Evolutionary conservation across 2,329 filamentous ascomycete genomes (phyloP), one percentile per base, ranked within the genome.

Genomic region (Pseudodiploospora longispora): DNA sequence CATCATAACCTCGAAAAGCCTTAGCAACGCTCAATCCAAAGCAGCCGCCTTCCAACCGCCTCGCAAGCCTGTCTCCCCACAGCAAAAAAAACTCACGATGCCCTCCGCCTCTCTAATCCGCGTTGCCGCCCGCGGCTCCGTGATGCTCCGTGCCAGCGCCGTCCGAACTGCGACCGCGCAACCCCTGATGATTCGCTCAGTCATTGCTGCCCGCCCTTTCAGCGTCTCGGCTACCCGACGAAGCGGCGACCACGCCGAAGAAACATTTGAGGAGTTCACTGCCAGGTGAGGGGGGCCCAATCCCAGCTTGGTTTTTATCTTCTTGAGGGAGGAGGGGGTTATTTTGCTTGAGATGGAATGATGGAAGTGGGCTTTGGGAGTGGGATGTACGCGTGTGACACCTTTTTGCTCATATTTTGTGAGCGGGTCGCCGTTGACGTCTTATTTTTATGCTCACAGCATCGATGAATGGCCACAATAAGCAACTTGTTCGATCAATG

Each of bases 221-320:
- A 83, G 76, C 75, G 84, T 80, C 63, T 75, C 72, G 50, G 64
- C 70, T 57, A 63, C 73, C 61, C 68, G 74, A 63, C 71, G 69
- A 57, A 66, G 67, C 63, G 64, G 65, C 59, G 71, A 76, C 63
- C 87, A 95, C 70, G 80, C 83, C 64, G 93, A 98, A 71, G 93
- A 98, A 82, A 95, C 86, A 61, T 98, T 95, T 60, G 93, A 98
- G 77, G 90, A 97, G 76, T 98, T 98, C 72, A 89, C 87, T 71
- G 85, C 89, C 61, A 90, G 93, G 93, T 98, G 87, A 71, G 76
- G 60, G 60, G 30, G 19, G 19, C 19, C 19, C 19, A 19, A 19
- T 19, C 19, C 19, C 19, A 19, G 19, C 10, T 10, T 39, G 39
- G 31, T 37, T 12, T 39, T 37, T 4, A 10, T 30, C 36, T 19